Evolutionary conservation across 352 stramenopile genomes (phyloP), one percentile per base, ranked within the genome.

Genomic region (Aphanomyces stellatus): DNA sequence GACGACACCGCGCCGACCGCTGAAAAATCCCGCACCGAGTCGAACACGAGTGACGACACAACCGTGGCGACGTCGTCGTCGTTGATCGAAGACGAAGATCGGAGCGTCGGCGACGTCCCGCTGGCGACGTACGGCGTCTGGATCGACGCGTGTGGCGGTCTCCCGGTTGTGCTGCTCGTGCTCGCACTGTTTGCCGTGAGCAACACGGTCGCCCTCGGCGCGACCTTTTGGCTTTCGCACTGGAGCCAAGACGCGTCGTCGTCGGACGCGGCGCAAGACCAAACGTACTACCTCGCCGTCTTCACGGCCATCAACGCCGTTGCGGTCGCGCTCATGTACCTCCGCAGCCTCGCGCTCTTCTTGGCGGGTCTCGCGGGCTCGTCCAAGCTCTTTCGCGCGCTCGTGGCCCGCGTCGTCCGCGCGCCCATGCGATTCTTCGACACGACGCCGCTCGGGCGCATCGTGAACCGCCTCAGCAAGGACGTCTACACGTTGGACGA

Each of bases 401-500:
- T 69, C 15, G 69, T 82, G 69, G 56, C 74, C 73, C 4, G n/a
- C 69, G 10, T 96, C 3, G 75, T 91, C n/a, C 77, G 78, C 35
- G 86, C 81, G 2, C 90, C 85, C 11, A 91, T 95, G 86, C 72
- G 76, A 31, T 97, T 93, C 71, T 96, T 96, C 63, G 77, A 90
- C 41, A 86, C 77, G 6, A 93, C 82, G 5, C 88, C 88, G n/a
- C 51, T 59, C 22, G 74, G 74, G 6, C 68, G 74, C 40, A 69
- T 80, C 28, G 33, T 77, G 15, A 75, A 74, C 28, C 65, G 75
- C 15, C 48, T 79, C n/a, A 57, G n/a, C 25, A 80, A 80, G 53
- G 73, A 79, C 51, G 42, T 77, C 19, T 56, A 56, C 49, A 56
- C 49, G 13, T 19, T 56, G 2, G 49, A 56, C 30, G 25, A 56